Percentiles rank a stretch among this genome's conserved stretches.
Conservation (phyloP, 2,329 filamentous ascomycete species). For the Ilyonectria destructans region DNA sequence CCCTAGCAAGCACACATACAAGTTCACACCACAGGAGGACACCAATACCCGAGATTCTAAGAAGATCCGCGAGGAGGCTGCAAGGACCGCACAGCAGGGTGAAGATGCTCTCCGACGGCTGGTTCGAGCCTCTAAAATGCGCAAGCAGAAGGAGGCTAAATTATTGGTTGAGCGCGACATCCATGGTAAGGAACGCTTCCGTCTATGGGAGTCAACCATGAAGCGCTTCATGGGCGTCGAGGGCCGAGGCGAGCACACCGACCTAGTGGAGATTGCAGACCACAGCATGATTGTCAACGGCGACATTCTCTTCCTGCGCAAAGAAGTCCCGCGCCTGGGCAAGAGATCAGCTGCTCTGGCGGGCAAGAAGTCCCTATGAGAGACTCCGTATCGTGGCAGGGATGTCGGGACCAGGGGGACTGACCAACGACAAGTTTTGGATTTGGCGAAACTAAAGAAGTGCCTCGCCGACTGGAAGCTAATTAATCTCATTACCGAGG, state of each 20-base stretch:
- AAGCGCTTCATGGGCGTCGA: slow-evolving; percentile 64
- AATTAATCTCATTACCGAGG: background rate
- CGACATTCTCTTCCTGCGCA: slow-evolving; percentile 67
- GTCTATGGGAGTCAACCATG: slow-evolving; percentile 76
- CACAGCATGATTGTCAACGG: slow-evolving; percentile 78
- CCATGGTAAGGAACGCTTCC: slow-evolving; percentile 69
- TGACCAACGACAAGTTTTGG: background rate
- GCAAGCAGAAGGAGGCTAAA: slow-evolving; percentile 76
- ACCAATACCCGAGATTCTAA: slow-evolving; percentile 66
- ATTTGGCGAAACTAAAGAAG: background rate
- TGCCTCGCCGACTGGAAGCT: background rate
- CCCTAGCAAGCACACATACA: slow-evolving; percentile 77
- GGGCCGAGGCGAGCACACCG: slow-evolving; percentile 52
- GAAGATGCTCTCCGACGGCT: slow-evolving; percentile 74
- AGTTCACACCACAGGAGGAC: slow-evolving; percentile 70
- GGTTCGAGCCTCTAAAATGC: slow-evolving; percentile 75
- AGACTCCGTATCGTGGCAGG: background rate
- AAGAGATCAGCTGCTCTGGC: slow-evolving; percentile 56
- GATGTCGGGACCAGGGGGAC: background rate
- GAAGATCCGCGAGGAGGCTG: slow-evolving; percentile 73
- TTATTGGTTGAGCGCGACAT: slow-evolving; percentile 68
- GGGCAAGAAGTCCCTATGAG: slow-evolving; percentile 43
- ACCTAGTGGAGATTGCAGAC: slow-evolving; percentile 70
- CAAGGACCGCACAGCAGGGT: slow-evolving; percentile 73
- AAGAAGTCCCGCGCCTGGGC: slow-evolving; percentile 66